Base-by-base conservation (phyloP, 2,329 filamentous ascomycete genomes). In the Cladophialophora exuberans region DNA sequence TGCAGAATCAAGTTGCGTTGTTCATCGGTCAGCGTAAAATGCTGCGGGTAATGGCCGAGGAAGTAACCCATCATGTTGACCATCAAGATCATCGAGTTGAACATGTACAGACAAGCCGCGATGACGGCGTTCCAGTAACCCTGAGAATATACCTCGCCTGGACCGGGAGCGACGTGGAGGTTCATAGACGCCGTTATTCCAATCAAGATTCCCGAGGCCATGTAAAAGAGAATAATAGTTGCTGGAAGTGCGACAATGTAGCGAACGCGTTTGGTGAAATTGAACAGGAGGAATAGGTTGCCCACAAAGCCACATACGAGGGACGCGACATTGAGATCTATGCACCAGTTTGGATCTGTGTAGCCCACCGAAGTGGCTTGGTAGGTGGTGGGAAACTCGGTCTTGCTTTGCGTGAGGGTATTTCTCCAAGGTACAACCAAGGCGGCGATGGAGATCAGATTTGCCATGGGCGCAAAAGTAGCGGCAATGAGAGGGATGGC, bases 1-100 rank as follows among this genome's bases (percentile, higher is more conserved):
- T 97, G 92, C 23, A 96, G 73, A 78, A 97, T 96, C 18, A 97
- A 76, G 0, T 90, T 96, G 7, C 92, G 83, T 70, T 97, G 92
- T 57, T 87, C 87, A 49, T 86, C 83, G 0, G 88, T 92, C 20
- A 96, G 78, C 3, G 80, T 76, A 63, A 96, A 96, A 65, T 90
- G 86, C 63, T 89, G 87, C 5, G 81, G 80, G 65, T 96, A 96
- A 62, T 89, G 87, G 0, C 85, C 85, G 0, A 86, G 73, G 54
- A 83, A 82, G 42, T 91, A 92, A 6, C 90, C 90, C 52, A 86
- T 79, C 73, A 93, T 90, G 18, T 93, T 96, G 52, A 90, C 72
- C 61, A 87, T 81, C 71, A 96, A 84, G 31, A 95, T 79, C 41
- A 87, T 83, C 0, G 89, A 87, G 49, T 89, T 87, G 13, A 93